Percentiles rank a stretch among this genome's conserved stretches.
Conservation (phyloP, 2,329 filamentous ascomycete genomes). For the Botrytis pseudocinerea region DNA sequence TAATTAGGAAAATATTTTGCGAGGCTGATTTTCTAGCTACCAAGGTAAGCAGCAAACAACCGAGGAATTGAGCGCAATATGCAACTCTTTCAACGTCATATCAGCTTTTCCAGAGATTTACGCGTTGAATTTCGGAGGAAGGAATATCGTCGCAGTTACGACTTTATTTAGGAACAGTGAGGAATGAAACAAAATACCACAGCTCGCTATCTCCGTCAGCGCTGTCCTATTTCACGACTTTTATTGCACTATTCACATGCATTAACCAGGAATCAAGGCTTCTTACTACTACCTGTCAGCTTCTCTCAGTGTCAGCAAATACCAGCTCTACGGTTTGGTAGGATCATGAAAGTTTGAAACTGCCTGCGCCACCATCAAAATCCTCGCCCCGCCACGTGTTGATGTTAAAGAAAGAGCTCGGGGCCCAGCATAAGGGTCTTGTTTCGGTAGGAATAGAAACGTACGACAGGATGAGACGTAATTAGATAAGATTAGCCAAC, state of each 20-base stretch:
- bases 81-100: background rate
- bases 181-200: background rate
- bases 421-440: background rate
- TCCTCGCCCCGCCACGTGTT: slow-evolving; percentile 13
- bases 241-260: background rate
- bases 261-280: background rate
- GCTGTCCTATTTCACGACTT: background rate
- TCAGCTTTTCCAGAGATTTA: background rate
- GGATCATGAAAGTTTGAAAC: slow-evolving; percentile 11
- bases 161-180: background rate
- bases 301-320: background rate
- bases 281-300: background rate
- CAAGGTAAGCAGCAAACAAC: background rate
- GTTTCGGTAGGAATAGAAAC: slow-evolving; percentile 9
- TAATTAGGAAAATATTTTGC: background rate
- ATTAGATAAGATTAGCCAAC: slow-evolving; percentile 6
- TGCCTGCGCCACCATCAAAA: slow-evolving; percentile 20
- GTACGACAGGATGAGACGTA: background rate
- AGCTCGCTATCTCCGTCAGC: background rate
- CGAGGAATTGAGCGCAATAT: background rate
- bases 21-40: background rate
- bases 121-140: background rate
- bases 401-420: slow-evolving; percentile 13
- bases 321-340: slow-evolving; percentile 12
- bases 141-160: background rate